Evolutionary conservation across 2,329 filamentous ascomycete genomes (phyloP).

Genomic region (Dothideomycetes sp.): DNA sequence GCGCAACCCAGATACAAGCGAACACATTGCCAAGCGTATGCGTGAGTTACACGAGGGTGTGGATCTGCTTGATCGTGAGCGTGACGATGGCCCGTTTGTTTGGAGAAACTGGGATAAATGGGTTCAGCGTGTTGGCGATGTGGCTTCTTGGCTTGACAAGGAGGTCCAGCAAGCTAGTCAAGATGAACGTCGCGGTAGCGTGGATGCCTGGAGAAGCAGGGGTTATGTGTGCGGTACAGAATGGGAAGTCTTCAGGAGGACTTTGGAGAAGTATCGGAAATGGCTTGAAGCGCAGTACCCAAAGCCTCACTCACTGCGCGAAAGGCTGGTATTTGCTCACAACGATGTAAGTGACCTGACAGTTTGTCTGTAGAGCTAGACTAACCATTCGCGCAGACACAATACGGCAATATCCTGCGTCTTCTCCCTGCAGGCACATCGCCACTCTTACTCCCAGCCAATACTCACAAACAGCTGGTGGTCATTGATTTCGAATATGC

Average conservation of each 20-base stretch:
- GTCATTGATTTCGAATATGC: constrained; percentile 99
- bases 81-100: constrained; percentile 66
- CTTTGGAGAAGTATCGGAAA: constrained; percentile 65
- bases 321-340: constrained; percentile 84
- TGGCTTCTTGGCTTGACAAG: constrained; percentile 47
- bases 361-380: background rate
- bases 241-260: constrained; percentile 66
- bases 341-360: constrained; percentile 62
- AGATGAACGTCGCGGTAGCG: constrained; percentile 2
- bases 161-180: constrained; percentile 35
- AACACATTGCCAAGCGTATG: constrained; percentile 95
- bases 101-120: constrained; percentile 95
- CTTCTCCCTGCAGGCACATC: constrained; percentile 60
- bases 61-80: constrained; percentile 69
- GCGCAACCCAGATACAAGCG: constrained; percentile 70
- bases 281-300: constrained; percentile 66
- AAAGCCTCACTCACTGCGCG: constrained; percentile 53
- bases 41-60: constrained; percentile 90
- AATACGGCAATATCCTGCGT: constrained; percentile 95
- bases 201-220: constrained; percentile 50
- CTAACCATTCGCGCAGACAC: constrained; percentile 49
- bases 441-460: constrained; percentile 75
- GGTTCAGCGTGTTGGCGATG: constrained; percentile 57
- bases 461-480: constrained; percentile 89
- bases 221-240: constrained; percentile 78